Base-by-base conservation (phyloP, 805 yeast species). In the Kurtzmaniella fragi region DNA sequence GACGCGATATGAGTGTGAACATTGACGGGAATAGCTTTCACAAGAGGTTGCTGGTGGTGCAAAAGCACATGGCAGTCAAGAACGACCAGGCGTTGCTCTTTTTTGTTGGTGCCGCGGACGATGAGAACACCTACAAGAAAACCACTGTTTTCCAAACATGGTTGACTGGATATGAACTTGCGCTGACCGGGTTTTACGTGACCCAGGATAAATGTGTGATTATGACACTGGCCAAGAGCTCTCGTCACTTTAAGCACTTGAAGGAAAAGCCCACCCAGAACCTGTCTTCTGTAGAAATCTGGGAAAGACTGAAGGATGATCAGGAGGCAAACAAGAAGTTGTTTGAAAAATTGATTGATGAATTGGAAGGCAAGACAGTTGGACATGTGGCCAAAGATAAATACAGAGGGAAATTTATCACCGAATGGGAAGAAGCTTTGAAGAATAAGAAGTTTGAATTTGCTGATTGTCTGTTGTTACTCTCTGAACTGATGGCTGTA, bases 131-230 rank as follows among this genome's bases (percentile, higher is more conserved):
- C 35, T 89, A 87, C 61, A 88, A 84, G 56, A 87, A 87, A 62
- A 82, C 95, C 10, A 81, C 95, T 1, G 82, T 84, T 33, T 62
- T 90, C 34, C 97, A 90, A 58, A 84, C 80, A 38, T 91, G 98
- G 98, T 67, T 91, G 39, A 65, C 91, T 35, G 96, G 97, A 3
- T 91, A 90, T 58, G 98, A 93, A 58, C 91, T 91, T 56, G 95
- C 95, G n/a, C 93, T 93, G 37, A 89, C 97, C 1, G 80, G 80
- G 25, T 62, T 91, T 38, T 78, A 73, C 37, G 64, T 90, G 42
- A 75, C 84, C 3, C 71, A 73, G 39, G 76, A 74, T 29, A 78
- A 77, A 47, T 67, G 79, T 29, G 60, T 78, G 3, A 67, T 91
- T 39, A 71, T 90, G 42, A 90, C 97, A 0, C 81, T 91, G 25